Base-by-base conservation (phyloP, 2,329 filamentous ascomycete species). In the Calonectria montana region DNA sequence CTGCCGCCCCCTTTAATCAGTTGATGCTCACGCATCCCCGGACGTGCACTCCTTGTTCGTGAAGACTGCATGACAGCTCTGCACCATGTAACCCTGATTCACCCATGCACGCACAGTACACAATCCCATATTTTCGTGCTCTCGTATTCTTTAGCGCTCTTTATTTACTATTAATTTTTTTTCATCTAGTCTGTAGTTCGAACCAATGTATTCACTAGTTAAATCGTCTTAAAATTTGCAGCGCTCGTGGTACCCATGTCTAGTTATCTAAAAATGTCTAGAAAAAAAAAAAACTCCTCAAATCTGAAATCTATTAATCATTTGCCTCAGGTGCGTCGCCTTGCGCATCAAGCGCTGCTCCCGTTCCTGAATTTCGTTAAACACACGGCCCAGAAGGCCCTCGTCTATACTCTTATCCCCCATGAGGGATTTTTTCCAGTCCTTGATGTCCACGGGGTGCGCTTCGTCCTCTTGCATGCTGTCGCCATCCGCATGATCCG, bases 281-380 rank as follows among this genome's bases (percentile, higher is more conserved):
- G 4, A 10, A 45, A n/a, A 45, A 45, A 62, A 9, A 41, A 3
- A 25, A 63, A 47, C 16, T 64, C 16, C 27, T 69, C 37, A 72
- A 45, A 72, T 70, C 41, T 72, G 70, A 64, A 72, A 69, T 37
- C 62, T 59, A 47, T 64, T 70, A 23, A 73, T 73, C 62, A 70
- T 69, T 59, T 67, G 71, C 25, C 53, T 67, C 27, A 73, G 13
- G 4, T 73, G 67, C 39, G 67, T 39, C 4, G 71, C 71, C 48
- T 70, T 73, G 8, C 39, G 35, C 64, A 73, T 67, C 37, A 73
- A 45, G 12, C 67, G 39, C 47, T 70, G 67, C 25, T 73, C 67
- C 37, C 71, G 67, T 35, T 67, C 67, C 55, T 73, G 71, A 41
- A 73, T 73, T 16, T 73, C 71, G 25, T 59, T 35, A 67, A 67